A percentile compares a stretch with the other conserved stretches of the same genome.
These are phyloP conservation scores for Pleurotus sapidus DNA, from an alignment of 768 basidiomycete genomes.

Conservation along the genomic window DNA sequence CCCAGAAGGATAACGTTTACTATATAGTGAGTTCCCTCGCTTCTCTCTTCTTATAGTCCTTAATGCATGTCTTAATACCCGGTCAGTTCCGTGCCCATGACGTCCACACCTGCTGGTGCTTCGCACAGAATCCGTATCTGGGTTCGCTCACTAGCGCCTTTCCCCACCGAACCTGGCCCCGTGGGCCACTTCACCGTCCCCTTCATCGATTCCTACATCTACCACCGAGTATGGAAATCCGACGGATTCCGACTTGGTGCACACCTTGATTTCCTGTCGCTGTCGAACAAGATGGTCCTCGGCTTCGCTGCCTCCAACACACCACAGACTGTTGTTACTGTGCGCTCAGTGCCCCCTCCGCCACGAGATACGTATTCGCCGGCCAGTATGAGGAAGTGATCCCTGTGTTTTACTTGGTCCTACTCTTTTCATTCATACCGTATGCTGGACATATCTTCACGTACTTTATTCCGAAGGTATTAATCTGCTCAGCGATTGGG, in stretches of 20 bases:
- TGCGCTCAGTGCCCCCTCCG: not conserved
- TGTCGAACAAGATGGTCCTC: slow-evolving; percentile 49
- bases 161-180: slow-evolving; percentile 27
- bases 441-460: not conserved
- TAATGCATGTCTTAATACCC: not conserved
- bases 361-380: not conserved
- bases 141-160: slow-evolving; percentile 46
- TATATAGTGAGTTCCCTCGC: slow-evolving; percentile 48
- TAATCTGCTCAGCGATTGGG: not conserved
- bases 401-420: not conserved
- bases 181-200: slow-evolving; percentile 39
- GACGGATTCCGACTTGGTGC: slow-evolving; percentile 62
- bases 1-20: slow-evolving; percentile 52
- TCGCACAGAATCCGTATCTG: slow-evolving; percentile 65
- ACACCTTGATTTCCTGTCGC: slow-evolving; percentile 48
- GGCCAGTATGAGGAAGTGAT: not conserved
- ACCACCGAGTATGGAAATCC: slow-evolving; percentile 64
- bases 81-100: slow-evolving; percentile 50
- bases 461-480: not conserved
- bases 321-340: slow-evolving; percentile 1
- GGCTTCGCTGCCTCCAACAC: slow-evolving; percentile 26
- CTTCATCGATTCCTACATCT: slow-evolving; percentile 49
- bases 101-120: slow-evolving; percentile 52
- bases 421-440: not conserved
- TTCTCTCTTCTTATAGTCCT: not conserved